phyloP scores from a whole-genome alignment of 352 stramenopile species.

The Aphanomyces astaci region DNA sequence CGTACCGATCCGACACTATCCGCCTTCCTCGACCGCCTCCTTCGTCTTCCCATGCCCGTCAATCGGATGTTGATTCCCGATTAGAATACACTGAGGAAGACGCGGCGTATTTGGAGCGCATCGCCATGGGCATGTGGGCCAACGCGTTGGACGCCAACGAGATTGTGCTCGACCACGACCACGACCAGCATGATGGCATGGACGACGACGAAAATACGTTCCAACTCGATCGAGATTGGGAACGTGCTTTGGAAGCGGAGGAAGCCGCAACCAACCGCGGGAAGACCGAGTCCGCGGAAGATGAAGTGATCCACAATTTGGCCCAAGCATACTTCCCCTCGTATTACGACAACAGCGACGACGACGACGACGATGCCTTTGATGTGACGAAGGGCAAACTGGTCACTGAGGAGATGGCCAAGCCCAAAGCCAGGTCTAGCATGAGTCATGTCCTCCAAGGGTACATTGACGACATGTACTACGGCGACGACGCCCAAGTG shows the following conservation, averaged over 20 bases:
- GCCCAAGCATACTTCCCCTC: neutral
- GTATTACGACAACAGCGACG: conserved; percentile 24
- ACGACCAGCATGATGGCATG: neutral
- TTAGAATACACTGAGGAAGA: conserved; percentile 9
- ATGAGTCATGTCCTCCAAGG: conserved; percentile 10
- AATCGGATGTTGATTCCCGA: neutral
- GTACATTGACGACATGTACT: neutral
- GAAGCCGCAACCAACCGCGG: neutral
- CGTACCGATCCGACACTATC: neutral
- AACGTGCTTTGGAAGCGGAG: neutral
- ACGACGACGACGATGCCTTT: conserved; percentile 31
- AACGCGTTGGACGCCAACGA: neutral
- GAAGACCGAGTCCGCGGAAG: neutral
- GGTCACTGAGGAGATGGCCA: conserved; percentile 7
- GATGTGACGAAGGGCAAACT: too few relatives aligned
- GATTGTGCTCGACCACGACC: neutral
- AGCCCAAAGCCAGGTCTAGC: neutral
- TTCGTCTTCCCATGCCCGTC: too few relatives aligned
- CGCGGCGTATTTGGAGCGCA: neutral
- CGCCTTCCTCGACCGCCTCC: neutral
- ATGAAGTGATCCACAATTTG: conserved; percentile 5
- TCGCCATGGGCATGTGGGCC: neutral
- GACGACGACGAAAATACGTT: neutral
- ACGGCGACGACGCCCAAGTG: neutral
- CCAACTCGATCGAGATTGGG: neutral